These are phyloP conservation scores for Myriosclerotinia curreyana DNA, from an alignment of 2,329 filamentous ascomycete species.

Conservation along the genomic window DNA sequence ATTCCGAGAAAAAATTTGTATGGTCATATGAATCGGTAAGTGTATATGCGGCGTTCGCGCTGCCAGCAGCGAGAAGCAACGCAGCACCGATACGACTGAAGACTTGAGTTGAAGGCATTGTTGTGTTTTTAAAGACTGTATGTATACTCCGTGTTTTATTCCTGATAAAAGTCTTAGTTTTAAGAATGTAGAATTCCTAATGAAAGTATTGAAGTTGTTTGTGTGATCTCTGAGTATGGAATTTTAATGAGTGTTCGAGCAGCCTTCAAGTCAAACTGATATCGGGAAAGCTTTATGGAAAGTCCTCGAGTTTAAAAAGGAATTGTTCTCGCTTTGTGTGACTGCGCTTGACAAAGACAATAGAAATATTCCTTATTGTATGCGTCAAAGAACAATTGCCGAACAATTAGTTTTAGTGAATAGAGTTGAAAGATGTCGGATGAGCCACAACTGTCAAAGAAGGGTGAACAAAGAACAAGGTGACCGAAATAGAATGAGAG, in stretches of 20 bases:
- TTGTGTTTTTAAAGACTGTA: conserved; percentile 4
- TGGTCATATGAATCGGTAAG: conserved; percentile 46
- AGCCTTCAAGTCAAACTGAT: not conserved
- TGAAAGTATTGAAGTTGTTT: conserved; percentile 12
- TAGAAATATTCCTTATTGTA: conserved; percentile 1
- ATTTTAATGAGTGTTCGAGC: not conserved
- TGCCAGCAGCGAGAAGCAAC: conserved; percentile 34
- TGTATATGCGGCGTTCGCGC: conserved; percentile 41
- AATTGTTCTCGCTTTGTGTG: conserved; percentile 4
- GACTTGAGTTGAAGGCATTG: conserved; percentile 30
- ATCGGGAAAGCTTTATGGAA: not conserved
- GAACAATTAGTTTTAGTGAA: conserved; percentile 3
- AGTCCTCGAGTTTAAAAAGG: not conserved
- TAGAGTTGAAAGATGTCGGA: not conserved
- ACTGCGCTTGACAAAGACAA: conserved; percentile 11
- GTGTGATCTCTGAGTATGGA: conserved; percentile 11
- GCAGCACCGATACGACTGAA: conserved; percentile 36
- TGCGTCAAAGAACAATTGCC: not conserved
- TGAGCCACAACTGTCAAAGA: conserved; percentile 1
- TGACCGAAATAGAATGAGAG: conserved; percentile 22
- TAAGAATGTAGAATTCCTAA: not conserved
- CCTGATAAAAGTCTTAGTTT: not conserved
- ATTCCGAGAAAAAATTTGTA: conserved; percentile 47
- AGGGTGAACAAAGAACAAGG: not conserved
- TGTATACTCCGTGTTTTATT: not conserved